Evolutionary conservation across 352 stramenopile species (phyloP).

Genomic region (Phytophthora pini): DNA sequence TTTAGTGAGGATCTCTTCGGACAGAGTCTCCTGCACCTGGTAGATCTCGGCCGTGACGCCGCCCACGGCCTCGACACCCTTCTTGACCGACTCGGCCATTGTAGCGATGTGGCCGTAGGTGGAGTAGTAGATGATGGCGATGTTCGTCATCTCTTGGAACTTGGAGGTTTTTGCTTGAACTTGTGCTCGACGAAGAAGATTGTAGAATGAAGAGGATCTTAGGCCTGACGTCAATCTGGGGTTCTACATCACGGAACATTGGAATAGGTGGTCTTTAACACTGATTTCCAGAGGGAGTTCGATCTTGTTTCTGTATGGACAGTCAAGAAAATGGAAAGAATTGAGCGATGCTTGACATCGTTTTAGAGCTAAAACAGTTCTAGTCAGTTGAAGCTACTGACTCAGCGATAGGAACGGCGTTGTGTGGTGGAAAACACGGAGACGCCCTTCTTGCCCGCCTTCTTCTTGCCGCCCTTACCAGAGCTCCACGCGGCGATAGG

Average conservation of each 20-base stretch:
- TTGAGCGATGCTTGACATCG: constrained; percentile 14
- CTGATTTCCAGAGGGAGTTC: constrained; percentile 3
- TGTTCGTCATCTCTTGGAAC: constrained; percentile 53
- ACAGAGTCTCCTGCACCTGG: constrained; percentile 83
- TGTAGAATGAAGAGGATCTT: constrained; percentile 28
- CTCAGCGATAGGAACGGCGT: constrained; percentile 75
- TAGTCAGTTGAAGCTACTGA: neutral
- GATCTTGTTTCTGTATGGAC: neutral
- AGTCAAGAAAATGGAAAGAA: constrained; percentile 18
- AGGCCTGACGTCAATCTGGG: constrained; percentile 9
- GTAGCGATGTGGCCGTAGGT: constrained; percentile 86
- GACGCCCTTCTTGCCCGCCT: constrained; percentile 74
- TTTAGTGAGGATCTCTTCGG: constrained; percentile 79
- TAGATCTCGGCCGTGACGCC: constrained; percentile 74
- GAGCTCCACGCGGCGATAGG: constrained; percentile 40
- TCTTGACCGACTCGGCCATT: constrained; percentile 80
- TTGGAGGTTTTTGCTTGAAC: constrained; percentile 6
- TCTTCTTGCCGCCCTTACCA: constrained; percentile 61
- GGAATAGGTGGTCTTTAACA: neutral
- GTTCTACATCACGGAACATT: constrained; percentile 9
- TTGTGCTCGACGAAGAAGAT: constrained; percentile 33
- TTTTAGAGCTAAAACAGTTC: constrained; percentile 21
- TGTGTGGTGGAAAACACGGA: constrained; percentile 76
- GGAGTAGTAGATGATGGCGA: constrained; percentile 89
- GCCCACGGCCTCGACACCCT: constrained; percentile 69